phyloP scores from a whole-genome alignment of 2,329 filamentous ascomycete genomes.

The Neophaeococcomyces aloes region DNA sequence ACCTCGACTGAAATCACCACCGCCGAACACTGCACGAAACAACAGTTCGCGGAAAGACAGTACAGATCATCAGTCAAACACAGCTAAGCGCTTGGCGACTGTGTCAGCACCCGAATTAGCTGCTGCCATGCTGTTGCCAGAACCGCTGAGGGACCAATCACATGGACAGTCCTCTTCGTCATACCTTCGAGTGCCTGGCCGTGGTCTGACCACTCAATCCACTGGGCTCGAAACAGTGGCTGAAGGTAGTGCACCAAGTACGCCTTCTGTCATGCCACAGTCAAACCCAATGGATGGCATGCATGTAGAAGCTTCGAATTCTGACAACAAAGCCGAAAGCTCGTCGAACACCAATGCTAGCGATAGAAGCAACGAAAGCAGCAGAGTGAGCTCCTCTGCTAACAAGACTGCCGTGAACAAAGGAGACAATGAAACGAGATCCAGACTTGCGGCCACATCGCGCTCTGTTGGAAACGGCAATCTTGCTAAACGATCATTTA shows the following conservation, averaged over 20 bases:
- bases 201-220: constrained; percentile 48
- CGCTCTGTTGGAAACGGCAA: constrained; percentile 38
- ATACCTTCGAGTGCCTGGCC: constrained; percentile 47
- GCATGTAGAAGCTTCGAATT: constrained; percentile 25
- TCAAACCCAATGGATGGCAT: constrained; percentile 28
- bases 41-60: constrained; percentile 33
- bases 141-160: constrained; percentile 23
- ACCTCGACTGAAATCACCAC: constrained; percentile 66
- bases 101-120: constrained; percentile 14
- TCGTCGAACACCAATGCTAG: not conserved
- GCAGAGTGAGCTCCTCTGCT: constrained; percentile 17
- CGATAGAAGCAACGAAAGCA: not conserved
- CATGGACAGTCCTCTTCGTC: constrained; percentile 36
- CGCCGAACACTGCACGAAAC: constrained; percentile 40
- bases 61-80: constrained; percentile 36
- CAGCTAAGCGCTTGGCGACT: constrained; percentile 36
- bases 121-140: constrained; percentile 13
- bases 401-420: constrained; percentile 34
- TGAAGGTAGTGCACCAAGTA: constrained; percentile 70
- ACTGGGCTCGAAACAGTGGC: constrained; percentile 79
- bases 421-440: constrained; percentile 28
- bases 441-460: constrained; percentile 27
- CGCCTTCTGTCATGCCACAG: constrained; percentile 44
- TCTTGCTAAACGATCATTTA: constrained; percentile 56
- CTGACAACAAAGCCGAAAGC: constrained; percentile 32